A percentile compares a stretch with the other conserved stretches of the same genome.
Evolutionary conservation across 257 asterid genomes (phyloP).

Genomic region (Sherardia arvensis): DNA sequence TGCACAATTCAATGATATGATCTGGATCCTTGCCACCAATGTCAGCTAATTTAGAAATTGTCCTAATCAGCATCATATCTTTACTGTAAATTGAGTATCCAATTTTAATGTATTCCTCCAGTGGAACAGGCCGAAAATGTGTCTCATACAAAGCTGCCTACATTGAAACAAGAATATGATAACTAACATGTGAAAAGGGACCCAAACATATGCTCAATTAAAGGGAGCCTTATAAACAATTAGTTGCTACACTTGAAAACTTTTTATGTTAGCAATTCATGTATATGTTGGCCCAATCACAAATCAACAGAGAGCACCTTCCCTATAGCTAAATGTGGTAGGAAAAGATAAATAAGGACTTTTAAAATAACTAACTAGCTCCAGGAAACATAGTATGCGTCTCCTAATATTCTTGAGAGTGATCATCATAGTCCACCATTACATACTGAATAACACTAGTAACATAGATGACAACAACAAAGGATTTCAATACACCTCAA

Average conservation of each 20-base stretch:
- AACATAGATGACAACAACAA: neutral
- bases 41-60: conserved; percentile 59
- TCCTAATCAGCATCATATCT: conserved; percentile 68
- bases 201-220: neutral
- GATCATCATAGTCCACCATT: neutral
- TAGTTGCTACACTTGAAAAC: too few relatives aligned
- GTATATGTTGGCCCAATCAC: too few relatives aligned
- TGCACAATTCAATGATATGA: conserved; percentile 89
- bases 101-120: conserved; percentile 85
- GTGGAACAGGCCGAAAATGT: conserved; percentile 91
- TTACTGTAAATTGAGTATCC: conserved; percentile 71
- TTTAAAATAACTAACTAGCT: neutral
- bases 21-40: conserved; percentile 96
- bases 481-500: neutral
- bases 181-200: neutral
- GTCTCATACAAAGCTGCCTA: conserved; percentile 97
- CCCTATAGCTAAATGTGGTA: neutral
- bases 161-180: conserved; percentile 1
- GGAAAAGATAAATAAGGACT: neutral
- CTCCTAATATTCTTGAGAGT: neutral
- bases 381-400: neutral
- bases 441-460: neutral
- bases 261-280: too few relatives aligned
- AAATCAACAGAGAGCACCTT: neutral
- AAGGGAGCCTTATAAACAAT: neutral